Evolutionary conservation across 2,329 filamentous ascomycete species (phyloP).

Genomic region (Tolypocladium sp.): DNA sequence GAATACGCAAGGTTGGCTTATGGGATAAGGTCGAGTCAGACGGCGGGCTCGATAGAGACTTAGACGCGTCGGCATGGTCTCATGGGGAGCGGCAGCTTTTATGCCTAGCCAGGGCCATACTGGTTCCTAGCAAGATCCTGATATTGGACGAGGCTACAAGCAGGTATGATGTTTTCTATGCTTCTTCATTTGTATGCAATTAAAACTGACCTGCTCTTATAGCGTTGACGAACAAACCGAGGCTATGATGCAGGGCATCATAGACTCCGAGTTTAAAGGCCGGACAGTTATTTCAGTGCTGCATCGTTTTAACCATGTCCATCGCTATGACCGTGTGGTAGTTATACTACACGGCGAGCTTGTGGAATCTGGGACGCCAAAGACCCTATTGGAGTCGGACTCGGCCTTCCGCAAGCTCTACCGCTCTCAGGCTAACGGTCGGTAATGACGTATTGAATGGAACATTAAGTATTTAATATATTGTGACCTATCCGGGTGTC

Average conservation of each 20-base stretch:
- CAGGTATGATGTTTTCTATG: conserved; percentile 14
- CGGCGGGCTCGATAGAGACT: conserved; percentile 26
- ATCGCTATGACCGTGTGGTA: conserved; percentile 33
- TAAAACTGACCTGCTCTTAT: background rate
- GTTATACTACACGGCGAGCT: conserved; percentile 41
- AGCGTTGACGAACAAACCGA: conserved; percentile 25
- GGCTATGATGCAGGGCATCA: conserved; percentile 20
- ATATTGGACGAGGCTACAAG: conserved; percentile 28
- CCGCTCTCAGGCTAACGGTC: too few species aligned
- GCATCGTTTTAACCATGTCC: conserved; percentile 21
- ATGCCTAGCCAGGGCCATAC: conserved; percentile 23
- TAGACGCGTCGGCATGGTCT: conserved; percentile 21
- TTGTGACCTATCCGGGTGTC: too few species aligned
- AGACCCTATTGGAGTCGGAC: background rate
- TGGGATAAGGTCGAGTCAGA: conserved; percentile 25
- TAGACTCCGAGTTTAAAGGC: conserved; percentile 19
- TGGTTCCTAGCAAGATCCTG: conserved; percentile 23
- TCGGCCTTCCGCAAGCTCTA: background rate
- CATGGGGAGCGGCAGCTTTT: conserved; percentile 36
- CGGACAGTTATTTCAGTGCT: conserved; percentile 44
- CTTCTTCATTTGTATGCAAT: background rate
- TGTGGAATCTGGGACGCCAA: conserved; percentile 4
- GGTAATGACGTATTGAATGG: too few species aligned
- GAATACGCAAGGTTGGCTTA: conserved; percentile 35
- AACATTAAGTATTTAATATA: too few species aligned